Percentiles rank a stretch among this genome's conserved stretches.
phyloP scores from a whole-genome alignment of 257 asterid species.

The Prunella vulgaris region DNA sequence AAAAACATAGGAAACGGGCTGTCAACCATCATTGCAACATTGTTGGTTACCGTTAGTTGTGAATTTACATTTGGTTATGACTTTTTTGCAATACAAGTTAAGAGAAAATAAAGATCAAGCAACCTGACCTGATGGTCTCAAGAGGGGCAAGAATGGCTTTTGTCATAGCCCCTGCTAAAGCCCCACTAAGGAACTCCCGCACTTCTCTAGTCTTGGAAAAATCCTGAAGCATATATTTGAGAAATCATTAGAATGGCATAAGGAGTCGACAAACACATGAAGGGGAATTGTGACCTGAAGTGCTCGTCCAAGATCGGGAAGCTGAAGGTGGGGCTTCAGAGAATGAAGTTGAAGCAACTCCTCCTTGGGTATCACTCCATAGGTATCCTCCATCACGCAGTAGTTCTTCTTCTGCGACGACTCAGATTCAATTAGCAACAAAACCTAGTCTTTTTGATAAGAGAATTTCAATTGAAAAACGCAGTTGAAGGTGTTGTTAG shows the following conservation, averaged over 20 bases:
- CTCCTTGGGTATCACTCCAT: slow-evolving; percentile 50
- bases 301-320: slow-evolving; percentile 50
- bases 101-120: not conserved
- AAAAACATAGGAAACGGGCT: not conserved
- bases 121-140: slow-evolving; percentile 99
- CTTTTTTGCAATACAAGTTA: not conserved
- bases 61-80: not conserved
- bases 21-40: not conserved
- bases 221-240: slow-evolving; percentile 41
- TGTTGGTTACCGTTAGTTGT: not conserved
- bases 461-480: not conserved
- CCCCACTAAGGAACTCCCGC: slow-evolving; percentile 90
- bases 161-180: slow-evolving; percentile 96
- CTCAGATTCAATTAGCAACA: slow-evolving; percentile 26
- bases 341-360: slow-evolving; percentile 41
- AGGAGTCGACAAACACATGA: not conserved
- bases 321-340: slow-evolving; percentile 23
- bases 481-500: slow-evolving; percentile 2
- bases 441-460: not conserved
- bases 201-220: slow-evolving; percentile 62
- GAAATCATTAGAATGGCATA: not conserved
- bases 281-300: slow-evolving; percentile 40
- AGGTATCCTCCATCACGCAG: slow-evolving; percentile 45
- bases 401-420: slow-evolving; percentile 54
- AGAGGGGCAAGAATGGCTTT: slow-evolving; percentile 97